Conservation (phyloP, 768 basidiomycete species). For the Sarcodon aspratus region DNA sequence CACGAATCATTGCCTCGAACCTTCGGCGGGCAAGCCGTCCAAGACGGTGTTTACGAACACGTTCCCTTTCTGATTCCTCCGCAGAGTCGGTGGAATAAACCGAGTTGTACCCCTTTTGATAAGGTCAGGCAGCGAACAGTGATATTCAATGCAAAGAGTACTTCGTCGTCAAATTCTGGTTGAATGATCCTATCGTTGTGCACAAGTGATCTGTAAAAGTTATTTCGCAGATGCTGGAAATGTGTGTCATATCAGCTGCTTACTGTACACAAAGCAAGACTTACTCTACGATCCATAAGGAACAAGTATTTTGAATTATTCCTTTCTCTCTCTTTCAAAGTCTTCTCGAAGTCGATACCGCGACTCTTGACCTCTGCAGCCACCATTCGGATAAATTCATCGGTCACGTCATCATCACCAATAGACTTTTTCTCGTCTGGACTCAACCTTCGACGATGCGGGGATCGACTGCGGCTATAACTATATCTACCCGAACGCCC, state of each 20-base stretch:
- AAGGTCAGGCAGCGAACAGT: not conserved
- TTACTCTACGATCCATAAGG: constrained; percentile 19
- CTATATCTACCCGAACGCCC: not conserved
- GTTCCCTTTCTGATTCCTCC: constrained; percentile 88
- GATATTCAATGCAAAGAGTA: constrained; percentile 10
- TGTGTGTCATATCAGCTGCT: constrained; percentile 1
- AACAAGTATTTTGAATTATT: constrained; percentile 80
- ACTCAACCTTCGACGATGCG: constrained; percentile 13
- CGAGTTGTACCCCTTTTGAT: constrained; percentile 68
- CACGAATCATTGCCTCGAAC: constrained; percentile 87
- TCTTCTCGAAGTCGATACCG: constrained; percentile 65
- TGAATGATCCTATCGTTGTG: constrained; percentile 42
- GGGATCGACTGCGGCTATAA: constrained; percentile 24
- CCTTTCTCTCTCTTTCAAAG: constrained; percentile 63
- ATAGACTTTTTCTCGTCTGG: constrained; percentile 4
- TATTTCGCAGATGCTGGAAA: constrained; percentile 47
- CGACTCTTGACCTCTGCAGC: constrained; percentile 79
- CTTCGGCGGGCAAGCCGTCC: constrained; percentile 72
- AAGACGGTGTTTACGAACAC: constrained; percentile 61
- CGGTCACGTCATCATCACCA: constrained; percentile 61
- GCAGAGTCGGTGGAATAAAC: constrained; percentile 88
- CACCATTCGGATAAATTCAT: constrained; percentile 79
- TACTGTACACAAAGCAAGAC: not conserved
- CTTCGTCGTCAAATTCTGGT: constrained; percentile 78
- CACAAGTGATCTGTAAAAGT: constrained; percentile 62